Base-by-base conservation (phyloP, 768 basidiomycete species). In the Trametopsis cervina region DNA sequence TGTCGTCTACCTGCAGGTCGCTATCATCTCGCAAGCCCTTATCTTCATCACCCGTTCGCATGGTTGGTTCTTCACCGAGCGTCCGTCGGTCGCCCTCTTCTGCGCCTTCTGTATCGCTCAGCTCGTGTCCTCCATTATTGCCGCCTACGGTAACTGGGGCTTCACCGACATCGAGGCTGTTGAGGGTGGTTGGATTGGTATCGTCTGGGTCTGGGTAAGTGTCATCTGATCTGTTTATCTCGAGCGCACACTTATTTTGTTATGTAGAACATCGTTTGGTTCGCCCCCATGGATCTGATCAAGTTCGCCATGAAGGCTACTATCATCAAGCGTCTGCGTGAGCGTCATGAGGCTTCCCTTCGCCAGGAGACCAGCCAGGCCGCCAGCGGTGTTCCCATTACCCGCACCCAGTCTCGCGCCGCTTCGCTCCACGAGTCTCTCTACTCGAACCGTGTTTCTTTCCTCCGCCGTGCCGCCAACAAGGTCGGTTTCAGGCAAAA, bases 231-330 rank as follows among this genome's bases (percentile, higher is more conserved):
- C 37, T 15, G 40, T 26, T 21, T 11, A 12, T 29, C 6, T 9
- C 35, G 38, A 40, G 42, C 43, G 10, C 27, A 40, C 50, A 20
- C 54, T 66, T 9, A 63, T 51, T 7, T 11, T 13, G 13, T 2
- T 12, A 44, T 63, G 22, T 60, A 93, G 93, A 87, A 97, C 72
- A 87, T 96, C 55, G 58, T 94, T 47, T 95, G 95, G 94, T 98
- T 94, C 79, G 64, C 89, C 55, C 95, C 95, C 44, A 82, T 98
- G 42, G 95, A 98, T 68, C 78, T 80, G 68, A 87, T 96, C 78
- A 96, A 95, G 75, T 95, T 96, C 66, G 87, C 75, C 26, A 93
- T 97, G 89, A 93, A 95, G 73, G 87, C 84, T 7, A 94, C 90
- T 4, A 69, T 92, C 63, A 93, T 97, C 78, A 85, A 85, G 69